Evolutionary conservation across 2,329 filamentous ascomycete genomes (phyloP).

Genomic region (Aspergillus fijiensis): DNA sequence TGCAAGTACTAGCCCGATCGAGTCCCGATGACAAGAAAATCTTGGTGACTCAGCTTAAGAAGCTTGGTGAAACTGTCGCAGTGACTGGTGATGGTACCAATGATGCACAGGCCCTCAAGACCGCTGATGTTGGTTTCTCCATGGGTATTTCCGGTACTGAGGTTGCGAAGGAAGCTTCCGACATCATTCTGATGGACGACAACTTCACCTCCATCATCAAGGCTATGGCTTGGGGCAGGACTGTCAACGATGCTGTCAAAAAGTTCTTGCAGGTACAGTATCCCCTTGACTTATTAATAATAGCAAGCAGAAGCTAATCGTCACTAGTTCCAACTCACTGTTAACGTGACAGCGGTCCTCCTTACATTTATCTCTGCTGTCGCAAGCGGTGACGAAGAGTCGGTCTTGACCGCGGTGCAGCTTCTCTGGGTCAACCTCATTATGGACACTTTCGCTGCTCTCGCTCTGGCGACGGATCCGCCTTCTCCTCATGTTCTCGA

Average conservation of each 20-base stretch:
- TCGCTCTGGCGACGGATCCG: slow-evolving; percentile 64
- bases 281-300: not conserved
- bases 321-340: slow-evolving; percentile 47
- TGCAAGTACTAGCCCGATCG: slow-evolving; percentile 71
- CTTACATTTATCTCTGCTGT: slow-evolving; percentile 66
- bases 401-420: slow-evolving; percentile 65
- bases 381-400: slow-evolving; percentile 54
- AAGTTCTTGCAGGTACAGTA: slow-evolving; percentile 58
- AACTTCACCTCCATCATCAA: slow-evolving; percentile 86
- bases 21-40: slow-evolving; percentile 76
- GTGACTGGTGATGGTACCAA: slow-evolving; percentile 84
- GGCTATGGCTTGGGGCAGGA: slow-evolving; percentile 76
- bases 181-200: slow-evolving; percentile 84
- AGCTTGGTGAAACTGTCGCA: slow-evolving; percentile 73
- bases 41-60: slow-evolving; percentile 69
- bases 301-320: not conserved
- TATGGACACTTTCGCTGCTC: slow-evolving; percentile 68
- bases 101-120: slow-evolving; percentile 76
- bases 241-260: slow-evolving; percentile 75
- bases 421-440: slow-evolving; percentile 69
- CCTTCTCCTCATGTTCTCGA: slow-evolving; percentile 59
- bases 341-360: slow-evolving; percentile 67
- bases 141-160: slow-evolving; percentile 84
- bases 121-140: slow-evolving; percentile 79
- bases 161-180: slow-evolving; percentile 80